phyloP scores from a whole-genome alignment of 495 filamentous ascomycete genomes.

The Xylaria bambusicola region DNA sequence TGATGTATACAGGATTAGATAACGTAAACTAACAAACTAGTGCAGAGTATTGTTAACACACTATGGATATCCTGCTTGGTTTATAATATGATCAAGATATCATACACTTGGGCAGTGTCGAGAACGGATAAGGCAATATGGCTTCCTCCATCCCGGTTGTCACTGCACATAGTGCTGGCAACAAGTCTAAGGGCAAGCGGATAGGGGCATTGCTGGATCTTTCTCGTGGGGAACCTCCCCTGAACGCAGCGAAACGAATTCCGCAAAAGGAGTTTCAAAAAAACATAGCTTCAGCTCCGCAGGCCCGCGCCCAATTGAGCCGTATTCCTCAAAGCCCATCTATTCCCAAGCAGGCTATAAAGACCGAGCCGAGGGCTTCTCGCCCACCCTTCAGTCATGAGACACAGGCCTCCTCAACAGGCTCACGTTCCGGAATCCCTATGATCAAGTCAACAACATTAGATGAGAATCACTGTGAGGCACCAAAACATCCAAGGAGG shows the following conservation, averaged over 20 bases:
- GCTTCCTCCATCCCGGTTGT: conserved; percentile 17
- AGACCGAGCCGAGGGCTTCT: conserved; percentile 21
- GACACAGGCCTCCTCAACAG: conserved; percentile 33
- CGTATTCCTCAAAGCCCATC: conserved; percentile 39
- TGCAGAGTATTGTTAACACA: not conserved
- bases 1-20: not conserved
- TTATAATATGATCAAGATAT: conserved; percentile 14
- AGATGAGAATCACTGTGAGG: conserved; percentile 13
- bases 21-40: not conserved
- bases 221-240: conserved; percentile 15
- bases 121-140: conserved; percentile 20
- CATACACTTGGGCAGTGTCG: conserved; percentile 11
- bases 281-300: not conserved
- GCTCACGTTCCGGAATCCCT: conserved; percentile 19
- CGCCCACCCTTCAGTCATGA: conserved; percentile 34
- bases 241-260: not conserved
- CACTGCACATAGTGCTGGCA: not conserved
- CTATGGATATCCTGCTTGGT: not conserved
- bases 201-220: conserved; percentile 18
- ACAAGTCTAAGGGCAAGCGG: conserved; percentile 13
- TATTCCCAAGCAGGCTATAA: conserved; percentile 29
- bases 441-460: conserved; percentile 20
- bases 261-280: conserved; percentile 7
- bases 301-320: conserved; percentile 26
- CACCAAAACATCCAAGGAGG: conserved; percentile 38